Evolutionary conservation across 345 rosid species (phyloP), one percentile per base, ranked within the genome.

Genomic region (Camelina hispida): DNA sequence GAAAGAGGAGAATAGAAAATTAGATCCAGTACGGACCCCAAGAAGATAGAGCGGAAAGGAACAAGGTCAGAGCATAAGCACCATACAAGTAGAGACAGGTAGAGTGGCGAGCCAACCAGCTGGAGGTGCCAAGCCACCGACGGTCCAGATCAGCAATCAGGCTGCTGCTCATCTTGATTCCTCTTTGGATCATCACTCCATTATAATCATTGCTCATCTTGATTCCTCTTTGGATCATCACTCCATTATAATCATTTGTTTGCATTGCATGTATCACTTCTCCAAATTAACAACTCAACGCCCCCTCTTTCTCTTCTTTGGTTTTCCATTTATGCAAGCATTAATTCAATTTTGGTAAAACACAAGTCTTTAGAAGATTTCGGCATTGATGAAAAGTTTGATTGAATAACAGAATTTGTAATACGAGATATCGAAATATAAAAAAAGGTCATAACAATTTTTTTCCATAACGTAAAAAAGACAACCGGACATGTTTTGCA

Each of bases 111-210:
- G 86, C 81, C 94, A 89, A 77, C 94, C 91, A 15, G 67, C 76
- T 61, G 79, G 88, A 72, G 84, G 79, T 69, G 86, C 88, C 16
- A 84, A 86, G 75, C 90, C 91, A 47, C 87, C 91, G 0, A 85
- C 91, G 0, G 94, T 89, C 76, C 89, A 89, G 78, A 84, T 87
- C 94, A 89, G 80, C 85, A 87, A 54, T 77, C 86, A 37, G 88
- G 94, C 22, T 89, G 94, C 79, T 87, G 94, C 82, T 87, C 91
- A 3, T 85, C 94, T 61, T 3, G 28, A 25, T 2, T 25, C 4
- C 28, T 25, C 30, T 28, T 28, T 28, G 30, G 30, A 28, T 73
- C 71, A 50, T 14, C 58, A 30, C 69, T 28, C 63, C 63, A 60
- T 60, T 37, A 23, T 30, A 61, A 73, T 48, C 68, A 40, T 69